phyloP scores from a whole-genome alignment of 352 stramenopile genomes.

The Poterioochromonas sp. region DNA sequence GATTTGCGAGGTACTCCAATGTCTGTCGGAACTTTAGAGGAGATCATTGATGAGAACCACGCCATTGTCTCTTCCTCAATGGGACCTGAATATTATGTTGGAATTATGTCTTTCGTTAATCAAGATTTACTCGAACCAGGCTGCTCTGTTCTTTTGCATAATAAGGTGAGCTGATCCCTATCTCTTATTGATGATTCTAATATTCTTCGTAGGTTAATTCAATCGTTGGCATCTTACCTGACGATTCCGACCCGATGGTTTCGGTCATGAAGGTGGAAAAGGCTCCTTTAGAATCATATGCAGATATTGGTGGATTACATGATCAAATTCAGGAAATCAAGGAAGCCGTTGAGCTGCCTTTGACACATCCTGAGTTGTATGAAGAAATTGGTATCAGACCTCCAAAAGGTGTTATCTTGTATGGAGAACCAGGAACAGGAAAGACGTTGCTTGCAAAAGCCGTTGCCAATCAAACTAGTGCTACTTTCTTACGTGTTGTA shows the following conservation, averaged over 20 bases:
- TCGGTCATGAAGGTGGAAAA: conserved; percentile 98
- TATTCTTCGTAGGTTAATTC: conserved; percentile 73
- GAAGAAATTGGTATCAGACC: conserved; percentile 97
- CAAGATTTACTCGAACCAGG: conserved; percentile 98
- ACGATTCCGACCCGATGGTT: conserved; percentile 99
- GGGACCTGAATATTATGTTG: conserved; percentile 98
- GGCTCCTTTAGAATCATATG: conserved; percentile 96
- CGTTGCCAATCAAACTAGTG: conserved; percentile 98
- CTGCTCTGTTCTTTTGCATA: conserved; percentile 95
- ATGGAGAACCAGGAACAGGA: conserved; percentile 96
- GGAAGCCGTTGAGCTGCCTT: conserved; percentile 86
- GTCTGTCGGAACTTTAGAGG: conserved; percentile 94
- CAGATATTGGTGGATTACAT: conserved; percentile 97
- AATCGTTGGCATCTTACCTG: conserved; percentile 94
- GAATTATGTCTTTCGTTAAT: conserved; percentile 99
- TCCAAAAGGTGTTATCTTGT: conserved; percentile 98
- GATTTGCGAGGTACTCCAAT: conserved; percentile 95
- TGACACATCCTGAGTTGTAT: conserved; percentile 98
- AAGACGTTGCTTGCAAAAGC: conserved; percentile 99
- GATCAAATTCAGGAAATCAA: conserved; percentile 87
- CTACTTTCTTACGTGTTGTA: conserved; percentile 97
- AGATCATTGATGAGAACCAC: conserved; percentile 99
- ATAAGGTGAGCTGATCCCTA: conserved; percentile 63
- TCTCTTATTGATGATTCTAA: conserved; percentile 11
- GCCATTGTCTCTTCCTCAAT: conserved; percentile 96